A percentile compares a stretch with the other conserved stretches of the same genome.
phyloP scores from a whole-genome alignment of 768 basidiomycete genomes.

The Tulasnella sp. region DNA sequence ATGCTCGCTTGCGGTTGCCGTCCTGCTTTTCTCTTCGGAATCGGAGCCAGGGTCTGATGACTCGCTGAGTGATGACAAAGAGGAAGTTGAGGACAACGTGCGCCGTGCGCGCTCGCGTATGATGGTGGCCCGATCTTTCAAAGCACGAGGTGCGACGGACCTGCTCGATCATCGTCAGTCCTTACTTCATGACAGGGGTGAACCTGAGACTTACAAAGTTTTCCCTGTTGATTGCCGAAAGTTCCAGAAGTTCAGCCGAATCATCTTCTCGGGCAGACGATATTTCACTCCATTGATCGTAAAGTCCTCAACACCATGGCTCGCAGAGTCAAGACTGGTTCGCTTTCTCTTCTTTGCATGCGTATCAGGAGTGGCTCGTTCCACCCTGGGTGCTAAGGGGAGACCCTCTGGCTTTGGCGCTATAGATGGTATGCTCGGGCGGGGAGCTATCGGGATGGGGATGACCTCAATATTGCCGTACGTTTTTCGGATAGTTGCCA shows the following conservation, averaged over 20 bases:
- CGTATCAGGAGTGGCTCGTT: not conserved
- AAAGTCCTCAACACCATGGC: constrained; percentile 21
- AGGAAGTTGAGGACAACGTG: constrained; percentile 4
- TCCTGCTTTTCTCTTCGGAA: not conserved
- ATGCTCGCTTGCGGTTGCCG: not conserved
- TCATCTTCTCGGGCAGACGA: constrained; percentile 82
- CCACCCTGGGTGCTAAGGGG: too few species aligned
- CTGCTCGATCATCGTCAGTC: too few species aligned
- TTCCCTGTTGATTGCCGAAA: not conserved
- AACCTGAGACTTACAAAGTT: not conserved
- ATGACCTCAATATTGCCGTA: constrained; percentile 89
- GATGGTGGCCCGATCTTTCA: not conserved
- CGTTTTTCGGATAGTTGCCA: constrained; percentile 44
- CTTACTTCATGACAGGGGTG: too few species aligned
- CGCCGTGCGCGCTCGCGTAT: not conserved
- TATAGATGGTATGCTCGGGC: constrained; percentile 17
- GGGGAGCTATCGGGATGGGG: constrained; percentile 48
- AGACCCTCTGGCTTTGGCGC: too few species aligned
- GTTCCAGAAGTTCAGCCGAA: constrained; percentile 88
- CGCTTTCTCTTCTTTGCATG: constrained; percentile 4
- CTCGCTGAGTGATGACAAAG: constrained; percentile 11
- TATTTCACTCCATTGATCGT: constrained; percentile 57
- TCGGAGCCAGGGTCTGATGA: not conserved
- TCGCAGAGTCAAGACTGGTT: not conserved
- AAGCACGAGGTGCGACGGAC: not conserved